Percentiles rank a stretch among this genome's conserved stretches.
phyloP scores from a whole-genome alignment of 2,329 filamentous ascomycete genomes.

The Phaeosphaeria sp. region DNA sequence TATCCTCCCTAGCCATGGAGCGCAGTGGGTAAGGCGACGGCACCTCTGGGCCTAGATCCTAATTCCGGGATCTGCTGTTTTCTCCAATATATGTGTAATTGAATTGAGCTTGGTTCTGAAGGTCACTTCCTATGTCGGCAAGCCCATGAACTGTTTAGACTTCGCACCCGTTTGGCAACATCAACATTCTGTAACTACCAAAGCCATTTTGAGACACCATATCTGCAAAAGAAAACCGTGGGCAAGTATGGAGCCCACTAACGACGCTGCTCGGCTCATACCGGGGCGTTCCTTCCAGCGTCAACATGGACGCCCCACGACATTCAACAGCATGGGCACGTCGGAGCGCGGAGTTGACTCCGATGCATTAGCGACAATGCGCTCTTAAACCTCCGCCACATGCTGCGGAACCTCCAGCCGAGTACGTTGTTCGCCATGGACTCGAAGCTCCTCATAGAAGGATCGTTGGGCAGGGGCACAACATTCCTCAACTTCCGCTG shows the following conservation, averaged over 20 bases:
- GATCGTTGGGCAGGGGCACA: slow-evolving; percentile 2
- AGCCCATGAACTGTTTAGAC: not conserved
- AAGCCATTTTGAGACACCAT: not conserved
- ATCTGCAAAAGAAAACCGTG: not conserved
- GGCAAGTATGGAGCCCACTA: not conserved
- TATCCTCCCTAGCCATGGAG: not conserved
- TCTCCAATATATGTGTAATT: not conserved
- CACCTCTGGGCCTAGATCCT: not conserved
- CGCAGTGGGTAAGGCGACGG: not conserved
- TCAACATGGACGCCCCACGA: not conserved
- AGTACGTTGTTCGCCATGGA: not conserved
- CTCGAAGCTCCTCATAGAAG: not conserved
- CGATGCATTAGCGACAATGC: not conserved
- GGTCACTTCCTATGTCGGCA: not conserved
- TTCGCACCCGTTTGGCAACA: not conserved
- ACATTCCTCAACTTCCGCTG: not conserved
- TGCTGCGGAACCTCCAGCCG: not conserved
- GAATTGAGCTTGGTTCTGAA: not conserved
- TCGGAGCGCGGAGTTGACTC: not conserved
- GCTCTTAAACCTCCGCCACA: not conserved
- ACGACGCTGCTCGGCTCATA: not conserved
- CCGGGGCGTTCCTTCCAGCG: not conserved
- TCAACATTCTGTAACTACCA: not conserved
- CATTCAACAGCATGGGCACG: not conserved
- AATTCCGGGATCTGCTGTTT: not conserved